Percentiles rank a stretch among this genome's conserved stretches.
Evolutionary conservation across 352 stramenopile species (phyloP).

Genomic region (Globisporangium radiosum): DNA sequence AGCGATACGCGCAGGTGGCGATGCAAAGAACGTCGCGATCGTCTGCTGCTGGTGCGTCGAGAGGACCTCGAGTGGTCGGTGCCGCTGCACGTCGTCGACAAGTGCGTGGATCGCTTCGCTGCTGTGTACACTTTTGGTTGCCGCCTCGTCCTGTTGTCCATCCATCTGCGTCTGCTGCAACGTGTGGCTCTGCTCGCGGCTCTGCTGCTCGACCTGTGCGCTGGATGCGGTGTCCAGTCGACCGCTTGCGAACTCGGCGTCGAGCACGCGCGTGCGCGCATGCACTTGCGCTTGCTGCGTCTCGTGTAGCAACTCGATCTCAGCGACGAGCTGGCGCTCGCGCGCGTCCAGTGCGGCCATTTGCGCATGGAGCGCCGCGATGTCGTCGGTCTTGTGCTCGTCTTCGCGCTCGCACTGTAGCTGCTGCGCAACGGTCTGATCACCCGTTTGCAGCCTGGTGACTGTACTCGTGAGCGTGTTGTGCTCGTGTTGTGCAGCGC

Average conservation of each 20-base stretch:
- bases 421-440: constrained; percentile 8
- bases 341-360: constrained; percentile 23
- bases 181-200: neutral
- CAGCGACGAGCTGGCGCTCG: constrained; percentile 34
- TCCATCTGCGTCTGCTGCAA: constrained; percentile 3
- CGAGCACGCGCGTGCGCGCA: constrained; percentile 29
- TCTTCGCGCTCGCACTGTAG: constrained; percentile 34
- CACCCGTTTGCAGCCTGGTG: neutral
- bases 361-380: constrained; percentile 18
- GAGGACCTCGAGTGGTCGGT: constrained; percentile 40
- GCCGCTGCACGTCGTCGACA: constrained; percentile 28
- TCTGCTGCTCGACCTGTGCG: constrained; percentile 25
- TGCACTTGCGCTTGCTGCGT: constrained; percentile 31
- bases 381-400: constrained; percentile 15
- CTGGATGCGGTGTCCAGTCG: constrained; percentile 43
- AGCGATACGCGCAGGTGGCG: constrained; percentile 1
- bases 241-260: constrained; percentile 38
- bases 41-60: constrained; percentile 51
- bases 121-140: neutral
- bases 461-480: constrained; percentile 8
- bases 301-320: constrained; percentile 45
- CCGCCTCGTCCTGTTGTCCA: neutral
- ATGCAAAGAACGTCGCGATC: constrained; percentile 39
- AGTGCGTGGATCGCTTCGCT: constrained; percentile 17
- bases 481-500: constrained; percentile 4